Base-by-base conservation (phyloP, 805 yeast species). In the Ogataea trehaloabstinens region DNA sequence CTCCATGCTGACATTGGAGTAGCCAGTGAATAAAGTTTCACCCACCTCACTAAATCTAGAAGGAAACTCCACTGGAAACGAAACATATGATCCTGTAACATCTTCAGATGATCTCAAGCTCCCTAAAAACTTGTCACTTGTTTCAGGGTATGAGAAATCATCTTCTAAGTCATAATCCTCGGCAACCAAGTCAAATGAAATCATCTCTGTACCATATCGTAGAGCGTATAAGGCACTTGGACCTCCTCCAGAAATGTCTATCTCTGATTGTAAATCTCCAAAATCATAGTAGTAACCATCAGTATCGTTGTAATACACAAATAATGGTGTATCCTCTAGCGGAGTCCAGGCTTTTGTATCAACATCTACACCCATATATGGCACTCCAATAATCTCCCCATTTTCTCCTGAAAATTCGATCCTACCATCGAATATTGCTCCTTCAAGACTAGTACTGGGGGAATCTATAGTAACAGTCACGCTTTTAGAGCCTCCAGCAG, bases 351-450 rank as follows among this genome's bases (percentile, higher is more conserved):
- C 39, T 17, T 41, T 28, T 15, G 43, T 41, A 15, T 27, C 27
- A n/a, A 21, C 20, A 16, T 35, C 46, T 34, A 45, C 47, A 17
- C 51, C 51, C 36, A 45, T 35, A 19, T 46, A 46, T 7, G 49
- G 49, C 28, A 45, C 47, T 22, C 28, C 25, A 22, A 42, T 31
- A 6, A 28, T 20, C 27, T 46, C 49, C 21, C 45, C 49, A 25
- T 45, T 42, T 31, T 45, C 45, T 33, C 51, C 49, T 31, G 17
- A 25, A 15, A 46, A 35, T 12, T 29, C 19, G 31, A 46, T 31
- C 19, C 45, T 38, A 33, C 49, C 49, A 13, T 32, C 27, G 33
- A 45, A 42, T 15, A 46, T 11, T 22, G 42, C 37, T 19, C 29
- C 18, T 5, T 19, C 38, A 16, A 31, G 30, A 4, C 33, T 17